Evolutionary conservation across 306 rosid species (phyloP).

Genomic region (Inga leiocalycina): DNA sequence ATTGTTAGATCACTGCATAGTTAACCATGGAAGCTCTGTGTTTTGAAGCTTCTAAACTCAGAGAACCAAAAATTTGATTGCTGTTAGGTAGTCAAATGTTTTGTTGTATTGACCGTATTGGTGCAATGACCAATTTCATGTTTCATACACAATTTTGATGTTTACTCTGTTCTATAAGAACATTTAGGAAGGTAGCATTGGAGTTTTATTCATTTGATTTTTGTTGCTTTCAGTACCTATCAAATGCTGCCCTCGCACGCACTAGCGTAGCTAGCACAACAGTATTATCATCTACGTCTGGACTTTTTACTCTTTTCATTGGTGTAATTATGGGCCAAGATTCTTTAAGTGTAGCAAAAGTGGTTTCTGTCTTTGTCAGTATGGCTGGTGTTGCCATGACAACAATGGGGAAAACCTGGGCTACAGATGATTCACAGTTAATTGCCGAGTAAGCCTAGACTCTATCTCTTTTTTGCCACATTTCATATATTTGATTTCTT

Average conservation of each 20-base stretch:
- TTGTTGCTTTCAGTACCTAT: conserved; percentile 73
- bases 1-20: background rate
- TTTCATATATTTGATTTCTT: conserved; percentile 6
- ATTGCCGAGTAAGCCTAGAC: conserved; percentile 59
- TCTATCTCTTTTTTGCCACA: conserved; percentile 26
- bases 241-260: conserved; percentile 98
- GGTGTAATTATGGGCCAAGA: conserved; percentile 91
- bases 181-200: conserved; percentile 8
- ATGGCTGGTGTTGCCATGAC: conserved; percentile 97
- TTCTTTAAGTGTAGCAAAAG: conserved; percentile 75
- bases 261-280: conserved; percentile 99
- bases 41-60: background rate
- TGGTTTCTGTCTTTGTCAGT: conserved; percentile 90
- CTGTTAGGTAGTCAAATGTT: background rate
- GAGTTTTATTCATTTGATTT: background rate
- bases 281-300: conserved; percentile 95
- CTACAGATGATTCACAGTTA: conserved; percentile 66
- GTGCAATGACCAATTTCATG: background rate
- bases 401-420: conserved; percentile 96
- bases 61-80: background rate
- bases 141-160: background rate
- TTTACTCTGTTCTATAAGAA: conserved; percentile 23
- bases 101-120: background rate
- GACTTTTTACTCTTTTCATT: conserved; percentile 94
- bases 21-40: background rate